Conservation (phyloP, 2,329 filamentous ascomycete genomes). For the Aspergillus sp. region DNA sequence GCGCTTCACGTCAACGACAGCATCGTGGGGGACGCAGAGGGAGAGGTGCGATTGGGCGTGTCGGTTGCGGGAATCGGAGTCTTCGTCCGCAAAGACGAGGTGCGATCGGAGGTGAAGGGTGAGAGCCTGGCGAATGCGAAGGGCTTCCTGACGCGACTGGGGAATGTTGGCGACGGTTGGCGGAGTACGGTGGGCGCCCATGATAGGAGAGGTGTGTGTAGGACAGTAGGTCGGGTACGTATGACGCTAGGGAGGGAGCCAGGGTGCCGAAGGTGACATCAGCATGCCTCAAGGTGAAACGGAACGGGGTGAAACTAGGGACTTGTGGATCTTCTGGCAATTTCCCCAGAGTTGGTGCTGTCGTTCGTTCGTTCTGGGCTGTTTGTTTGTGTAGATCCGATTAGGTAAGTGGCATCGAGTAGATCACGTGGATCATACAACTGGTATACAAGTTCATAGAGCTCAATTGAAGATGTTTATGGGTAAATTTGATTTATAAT, state of each 20-base stretch:
- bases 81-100: conserved; percentile 30
- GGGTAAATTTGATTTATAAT: no score
- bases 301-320: not conserved
- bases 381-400: conserved; percentile 1
- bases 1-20: conserved; percentile 31
- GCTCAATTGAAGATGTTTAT: no score
- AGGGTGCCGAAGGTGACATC: not conserved
- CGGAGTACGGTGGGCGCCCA: conserved; percentile 22
- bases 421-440: not conserved
- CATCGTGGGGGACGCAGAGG: conserved; percentile 33
- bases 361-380: conserved; percentile 5
- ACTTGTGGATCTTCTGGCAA: not conserved
- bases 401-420: not conserved
- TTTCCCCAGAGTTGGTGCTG: not conserved
- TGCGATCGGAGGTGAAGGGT: conserved; percentile 39
- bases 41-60: conserved; percentile 32
- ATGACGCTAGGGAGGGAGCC: not conserved
- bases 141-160: conserved; percentile 37
- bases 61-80: conserved; percentile 17
- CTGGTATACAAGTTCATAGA: no score
- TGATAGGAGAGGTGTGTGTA: conserved; percentile 5
- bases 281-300: not conserved
- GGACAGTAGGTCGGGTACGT: not conserved
- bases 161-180: conserved; percentile 29
- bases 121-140: conserved; percentile 40